Evolutionary conservation across 768 basidiomycete genomes (phyloP).

Genomic region (Tricholoma bakamatsutake): DNA sequence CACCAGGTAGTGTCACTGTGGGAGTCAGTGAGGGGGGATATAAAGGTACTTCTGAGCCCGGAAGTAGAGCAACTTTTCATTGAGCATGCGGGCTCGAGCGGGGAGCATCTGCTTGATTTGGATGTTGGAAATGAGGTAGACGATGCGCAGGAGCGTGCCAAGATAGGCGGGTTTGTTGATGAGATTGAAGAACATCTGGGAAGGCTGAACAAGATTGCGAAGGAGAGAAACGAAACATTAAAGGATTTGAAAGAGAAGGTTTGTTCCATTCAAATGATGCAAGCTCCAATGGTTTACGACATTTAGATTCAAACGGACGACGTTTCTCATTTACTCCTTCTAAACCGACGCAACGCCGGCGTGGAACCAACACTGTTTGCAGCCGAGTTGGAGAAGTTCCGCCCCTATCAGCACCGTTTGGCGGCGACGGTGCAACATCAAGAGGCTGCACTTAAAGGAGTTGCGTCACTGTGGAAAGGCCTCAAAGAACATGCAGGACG

Average conservation of each 20-base stretch:
- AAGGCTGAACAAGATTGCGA: slow-evolving; percentile 73
- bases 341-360: slow-evolving; percentile 79
- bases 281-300: not conserved
- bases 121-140: slow-evolving; percentile 58
- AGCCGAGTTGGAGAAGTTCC: slow-evolving; percentile 92
- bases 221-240: slow-evolving; percentile 79
- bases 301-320: slow-evolving; percentile 89
- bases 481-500: slow-evolving; percentile 71
- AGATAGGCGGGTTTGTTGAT: slow-evolving; percentile 58
- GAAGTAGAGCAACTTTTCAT: slow-evolving; percentile 60
- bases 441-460: slow-evolving; percentile 64
- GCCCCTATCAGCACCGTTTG: slow-evolving; percentile 82
- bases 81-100: slow-evolving; percentile 36
- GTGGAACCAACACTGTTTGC: slow-evolving; percentile 89
- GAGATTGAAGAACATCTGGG: slow-evolving; percentile 79
- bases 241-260: slow-evolving; percentile 98
- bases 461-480: slow-evolving; percentile 65
- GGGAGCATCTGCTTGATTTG: slow-evolving; percentile 51
- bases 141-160: slow-evolving; percentile 61
- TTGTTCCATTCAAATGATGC: not conserved
- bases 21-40: slow-evolving; percentile 61
- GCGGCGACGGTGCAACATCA: slow-evolving; percentile 75
- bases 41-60: slow-evolving; percentile 53
- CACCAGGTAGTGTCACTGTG: slow-evolving; percentile 68
- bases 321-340: slow-evolving; percentile 88